phyloP scores from a whole-genome alignment of 2,329 filamentous ascomycete species.

The Balansia obtecta region DNA sequence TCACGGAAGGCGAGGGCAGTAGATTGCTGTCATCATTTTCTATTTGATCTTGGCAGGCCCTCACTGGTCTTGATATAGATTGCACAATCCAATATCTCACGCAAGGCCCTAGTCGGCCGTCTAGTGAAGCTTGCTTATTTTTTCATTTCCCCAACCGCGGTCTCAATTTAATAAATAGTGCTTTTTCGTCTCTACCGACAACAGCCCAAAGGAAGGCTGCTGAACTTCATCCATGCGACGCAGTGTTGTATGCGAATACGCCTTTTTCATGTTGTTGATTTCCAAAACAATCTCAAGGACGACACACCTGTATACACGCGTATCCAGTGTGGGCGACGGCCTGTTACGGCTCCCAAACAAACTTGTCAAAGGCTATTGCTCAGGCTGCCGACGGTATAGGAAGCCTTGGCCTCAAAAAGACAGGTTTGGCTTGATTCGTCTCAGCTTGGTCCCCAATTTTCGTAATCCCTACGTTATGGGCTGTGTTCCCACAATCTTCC shows the following conservation, averaged over 20 bases:
- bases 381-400: background rate
- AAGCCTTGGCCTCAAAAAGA: too few relatives aligned
- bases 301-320: background rate
- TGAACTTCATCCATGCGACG: background rate
- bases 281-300: background rate
- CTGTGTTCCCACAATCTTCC: too few relatives aligned
- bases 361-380: too few relatives aligned
- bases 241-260: background rate
- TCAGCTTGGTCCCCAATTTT: too few relatives aligned
- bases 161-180: background rate
- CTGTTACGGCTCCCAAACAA: background rate
- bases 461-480: too few relatives aligned
- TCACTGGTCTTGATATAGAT: background rate
- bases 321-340: background rate
- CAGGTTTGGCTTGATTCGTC: too few relatives aligned
- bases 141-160: background rate
- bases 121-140: background rate
- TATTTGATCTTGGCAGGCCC: background rate
- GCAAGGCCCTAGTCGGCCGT: background rate
- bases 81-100: background rate
- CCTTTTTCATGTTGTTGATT: background rate
- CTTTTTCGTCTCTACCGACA: background rate
- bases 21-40: too few relatives aligned
- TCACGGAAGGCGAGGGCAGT: too few relatives aligned
- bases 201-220: background rate